Evolutionary conservation across 169 alveolate genomes (phyloP).

Genomic region (Cryptosporidium ryanae): DNA sequence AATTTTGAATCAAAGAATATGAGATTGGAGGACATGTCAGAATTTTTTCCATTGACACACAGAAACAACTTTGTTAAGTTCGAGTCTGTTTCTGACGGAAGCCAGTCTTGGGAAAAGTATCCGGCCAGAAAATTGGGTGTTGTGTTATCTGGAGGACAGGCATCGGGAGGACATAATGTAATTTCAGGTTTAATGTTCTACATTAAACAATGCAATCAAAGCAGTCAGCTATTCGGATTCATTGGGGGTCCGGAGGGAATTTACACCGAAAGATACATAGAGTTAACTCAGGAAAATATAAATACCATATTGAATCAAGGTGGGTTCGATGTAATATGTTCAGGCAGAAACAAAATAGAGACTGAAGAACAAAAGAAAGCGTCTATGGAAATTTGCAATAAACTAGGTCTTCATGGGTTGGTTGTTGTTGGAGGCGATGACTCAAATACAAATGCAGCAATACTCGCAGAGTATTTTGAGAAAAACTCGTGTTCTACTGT

Average conservation of each 20-base stretch:
- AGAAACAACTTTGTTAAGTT: constrained; percentile 21
- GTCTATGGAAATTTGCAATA: constrained; percentile 80
- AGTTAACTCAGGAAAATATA: constrained; percentile 82
- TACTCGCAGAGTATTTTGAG: constrained; percentile 87
- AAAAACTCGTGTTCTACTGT: constrained; percentile 77
- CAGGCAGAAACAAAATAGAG: constrained; percentile 89
- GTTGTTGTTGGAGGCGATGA: constrained; percentile 92
- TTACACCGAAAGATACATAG: constrained; percentile 83
- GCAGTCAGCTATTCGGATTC: constrained; percentile 85
- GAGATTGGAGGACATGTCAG: constrained; percentile 24
- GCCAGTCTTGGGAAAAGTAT: constrained; percentile 39
- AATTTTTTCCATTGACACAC: constrained; percentile 43
- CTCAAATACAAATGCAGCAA: constrained; percentile 90
- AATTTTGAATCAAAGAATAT: constrained; percentile 8
- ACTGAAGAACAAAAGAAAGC: constrained; percentile 83
- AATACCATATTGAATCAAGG: constrained; percentile 83
- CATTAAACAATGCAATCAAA: constrained; percentile 82
- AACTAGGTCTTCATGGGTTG: constrained; percentile 84
- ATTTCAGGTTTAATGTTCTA: constrained; percentile 87
- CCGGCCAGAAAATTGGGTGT: constrained; percentile 79
- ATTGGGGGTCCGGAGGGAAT: constrained; percentile 88
- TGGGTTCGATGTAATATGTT: constrained; percentile 89
- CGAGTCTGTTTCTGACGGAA: constrained; percentile 42
- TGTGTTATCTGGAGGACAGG: constrained; percentile 89
- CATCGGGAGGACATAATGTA: constrained; percentile 91